phyloP scores from a whole-genome alignment of 305 asterid genomes.

The Fraxinus sp. region DNA sequence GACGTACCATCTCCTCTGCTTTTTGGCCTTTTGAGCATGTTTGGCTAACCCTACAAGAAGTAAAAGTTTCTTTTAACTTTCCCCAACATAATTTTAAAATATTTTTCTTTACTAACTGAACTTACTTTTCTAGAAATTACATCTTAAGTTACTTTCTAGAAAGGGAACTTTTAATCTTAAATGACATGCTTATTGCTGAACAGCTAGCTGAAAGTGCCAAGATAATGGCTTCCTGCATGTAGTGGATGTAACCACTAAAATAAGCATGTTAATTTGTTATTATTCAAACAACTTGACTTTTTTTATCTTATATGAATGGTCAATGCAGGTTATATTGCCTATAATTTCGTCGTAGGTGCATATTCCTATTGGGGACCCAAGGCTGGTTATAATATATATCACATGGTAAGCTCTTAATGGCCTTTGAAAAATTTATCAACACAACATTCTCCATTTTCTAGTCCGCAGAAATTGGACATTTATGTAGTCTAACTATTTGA shows the following conservation, averaged over 20 bases:
- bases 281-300: not conserved
- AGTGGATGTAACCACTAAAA: not conserved
- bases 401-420: constrained; percentile 61
- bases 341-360: constrained; percentile 93
- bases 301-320: constrained; percentile 19
- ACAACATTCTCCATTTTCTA: not conserved
- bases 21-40: not conserved
- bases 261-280: not conserved
- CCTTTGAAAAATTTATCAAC: not conserved
- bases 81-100: not conserved
- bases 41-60: not conserved
- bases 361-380: constrained; percentile 99
- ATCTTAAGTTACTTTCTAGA: not conserved
- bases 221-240: constrained; percentile 11
- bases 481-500: not conserved
- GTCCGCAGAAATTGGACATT: not conserved
- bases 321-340: constrained; percentile 79
- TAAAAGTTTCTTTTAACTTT: not conserved
- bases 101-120: not conserved
- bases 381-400: constrained; percentile 93
- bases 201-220: not conserved
- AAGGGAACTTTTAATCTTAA: not conserved
- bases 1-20: not conserved
- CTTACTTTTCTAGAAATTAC: not conserved
- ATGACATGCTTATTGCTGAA: not conserved